phyloP scores from a whole-genome alignment of 768 basidiomycete species.

The Tricholoma terreum region DNA sequence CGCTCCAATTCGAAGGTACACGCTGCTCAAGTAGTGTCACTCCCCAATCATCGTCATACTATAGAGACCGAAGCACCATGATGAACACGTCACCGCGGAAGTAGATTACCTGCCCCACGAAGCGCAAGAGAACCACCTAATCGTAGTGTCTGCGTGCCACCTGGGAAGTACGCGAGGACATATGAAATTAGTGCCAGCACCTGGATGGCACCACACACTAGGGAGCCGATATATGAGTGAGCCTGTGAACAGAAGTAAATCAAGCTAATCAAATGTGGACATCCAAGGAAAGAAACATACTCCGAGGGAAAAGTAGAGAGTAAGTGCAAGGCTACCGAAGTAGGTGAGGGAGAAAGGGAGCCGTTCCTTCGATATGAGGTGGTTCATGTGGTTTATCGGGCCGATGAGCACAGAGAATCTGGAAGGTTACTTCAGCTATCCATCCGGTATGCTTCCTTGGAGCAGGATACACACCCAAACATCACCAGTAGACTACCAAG shows the following conservation, averaged over 20 bases:
- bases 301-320: conserved; percentile 88
- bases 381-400: conserved; percentile 89
- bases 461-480: conserved; percentile 65
- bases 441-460: background rate
- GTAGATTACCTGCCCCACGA: conserved; percentile 77
- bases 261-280: background rate
- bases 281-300: conserved; percentile 44
- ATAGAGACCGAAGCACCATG: too few relatives aligned
- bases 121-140: conserved; percentile 79
- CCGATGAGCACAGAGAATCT: conserved; percentile 87
- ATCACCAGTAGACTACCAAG: conserved; percentile 92
- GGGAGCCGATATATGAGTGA: conserved; percentile 82
- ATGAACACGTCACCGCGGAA: conserved; percentile 58
- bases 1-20: too few relatives aligned
- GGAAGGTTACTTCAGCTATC: background rate
- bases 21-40: too few relatives aligned
- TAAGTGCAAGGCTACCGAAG: conserved; percentile 77
- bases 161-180: conserved; percentile 94
- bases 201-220: conserved; percentile 81
- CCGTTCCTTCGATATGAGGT: conserved; percentile 77
- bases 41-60: too few relatives aligned
- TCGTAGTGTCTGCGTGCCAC: conserved; percentile 75
- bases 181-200: conserved; percentile 85
- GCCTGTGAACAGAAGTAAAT: conserved; percentile 40
- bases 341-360: conserved; percentile 85